Percentiles rank a stretch among this genome's conserved stretches.
phyloP scores from a whole-genome alignment of 169 alveolate species.

The Plasmodium knowlesi region DNA sequence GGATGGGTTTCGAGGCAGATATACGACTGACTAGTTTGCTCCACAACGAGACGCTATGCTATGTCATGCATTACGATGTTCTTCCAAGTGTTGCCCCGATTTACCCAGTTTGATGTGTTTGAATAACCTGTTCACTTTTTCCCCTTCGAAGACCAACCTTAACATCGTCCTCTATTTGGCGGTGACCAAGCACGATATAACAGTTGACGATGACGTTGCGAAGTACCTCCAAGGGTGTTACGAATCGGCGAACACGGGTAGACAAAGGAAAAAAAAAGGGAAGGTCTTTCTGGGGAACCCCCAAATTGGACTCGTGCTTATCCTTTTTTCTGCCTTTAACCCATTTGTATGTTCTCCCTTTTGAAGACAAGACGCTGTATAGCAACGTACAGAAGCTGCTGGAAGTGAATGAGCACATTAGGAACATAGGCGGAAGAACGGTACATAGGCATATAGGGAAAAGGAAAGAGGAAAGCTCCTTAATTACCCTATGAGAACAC shows the following conservation, averaged over 20 bases:
- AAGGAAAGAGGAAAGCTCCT: not conserved
- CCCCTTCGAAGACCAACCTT: constrained; percentile 21
- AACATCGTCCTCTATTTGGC: constrained; percentile 19
- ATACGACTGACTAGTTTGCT: not conserved
- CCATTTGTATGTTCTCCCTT: not conserved
- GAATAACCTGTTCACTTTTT: not conserved
- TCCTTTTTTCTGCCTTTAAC: not conserved
- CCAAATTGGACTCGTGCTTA: not conserved
- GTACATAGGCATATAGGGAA: constrained; percentile 23
- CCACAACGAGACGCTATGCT: not conserved
- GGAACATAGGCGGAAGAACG: constrained; percentile 54
- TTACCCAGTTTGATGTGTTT: not conserved
- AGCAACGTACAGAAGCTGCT: constrained; percentile 14
- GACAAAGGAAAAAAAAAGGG: not conserved
- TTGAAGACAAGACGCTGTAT: constrained; percentile 24
- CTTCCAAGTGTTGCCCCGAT: not conserved
- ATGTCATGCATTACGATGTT: not conserved
- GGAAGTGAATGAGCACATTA: constrained; percentile 27
- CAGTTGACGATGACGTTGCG: constrained; percentile 13
- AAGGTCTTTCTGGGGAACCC: not conserved
- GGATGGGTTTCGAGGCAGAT: not conserved
- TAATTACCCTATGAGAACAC: not conserved
- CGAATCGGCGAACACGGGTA: constrained; percentile 28
- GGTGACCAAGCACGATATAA: constrained; percentile 18
- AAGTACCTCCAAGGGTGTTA: constrained; percentile 37